Conservation (phyloP, 345 rosid genomes). For the Bretschneidera sinensis region DNA sequence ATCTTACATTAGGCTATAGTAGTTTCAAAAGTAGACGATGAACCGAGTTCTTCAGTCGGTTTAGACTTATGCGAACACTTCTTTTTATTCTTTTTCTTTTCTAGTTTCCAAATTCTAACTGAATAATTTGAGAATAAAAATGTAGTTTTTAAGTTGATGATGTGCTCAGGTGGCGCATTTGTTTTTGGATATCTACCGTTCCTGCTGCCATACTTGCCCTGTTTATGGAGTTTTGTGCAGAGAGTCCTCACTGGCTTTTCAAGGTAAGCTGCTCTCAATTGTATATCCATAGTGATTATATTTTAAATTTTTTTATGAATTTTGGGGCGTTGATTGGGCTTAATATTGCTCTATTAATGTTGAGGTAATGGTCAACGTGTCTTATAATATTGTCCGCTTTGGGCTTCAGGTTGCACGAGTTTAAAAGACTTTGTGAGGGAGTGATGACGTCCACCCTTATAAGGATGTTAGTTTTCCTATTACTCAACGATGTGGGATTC, state of each 20-base stretch:
- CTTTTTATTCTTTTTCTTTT: neutral
- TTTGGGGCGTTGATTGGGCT: too few species aligned
- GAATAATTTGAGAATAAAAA: slow-evolving; percentile 1
- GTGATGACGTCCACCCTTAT: too few species aligned
- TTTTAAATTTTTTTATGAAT: too few species aligned
- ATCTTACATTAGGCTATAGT: slow-evolving; percentile 5
- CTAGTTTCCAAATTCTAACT: neutral
- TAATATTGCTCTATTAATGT: too few species aligned
- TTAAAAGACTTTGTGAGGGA: too few species aligned
- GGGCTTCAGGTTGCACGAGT: too few species aligned
- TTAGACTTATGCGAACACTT: slow-evolving; percentile 4
- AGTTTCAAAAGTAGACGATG: neutral
- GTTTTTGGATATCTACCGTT: slow-evolving; percentile 68
- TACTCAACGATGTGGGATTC: too few species aligned
- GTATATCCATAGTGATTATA: neutral
- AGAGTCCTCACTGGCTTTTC: slow-evolving; percentile 97
- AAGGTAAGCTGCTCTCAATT: slow-evolving; percentile 46
- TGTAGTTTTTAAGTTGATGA: slow-evolving; percentile 2
- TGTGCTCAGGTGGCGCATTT: slow-evolving; percentile 83
- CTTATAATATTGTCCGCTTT: too few species aligned
- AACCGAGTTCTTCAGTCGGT: neutral
- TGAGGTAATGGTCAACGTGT: too few species aligned
- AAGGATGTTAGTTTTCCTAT: too few species aligned
- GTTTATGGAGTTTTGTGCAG: slow-evolving; percentile 70
- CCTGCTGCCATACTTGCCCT: slow-evolving; percentile 76